Conservation (phyloP, 495 filamentous ascomycete species). For the Penicillium taxi region DNA sequence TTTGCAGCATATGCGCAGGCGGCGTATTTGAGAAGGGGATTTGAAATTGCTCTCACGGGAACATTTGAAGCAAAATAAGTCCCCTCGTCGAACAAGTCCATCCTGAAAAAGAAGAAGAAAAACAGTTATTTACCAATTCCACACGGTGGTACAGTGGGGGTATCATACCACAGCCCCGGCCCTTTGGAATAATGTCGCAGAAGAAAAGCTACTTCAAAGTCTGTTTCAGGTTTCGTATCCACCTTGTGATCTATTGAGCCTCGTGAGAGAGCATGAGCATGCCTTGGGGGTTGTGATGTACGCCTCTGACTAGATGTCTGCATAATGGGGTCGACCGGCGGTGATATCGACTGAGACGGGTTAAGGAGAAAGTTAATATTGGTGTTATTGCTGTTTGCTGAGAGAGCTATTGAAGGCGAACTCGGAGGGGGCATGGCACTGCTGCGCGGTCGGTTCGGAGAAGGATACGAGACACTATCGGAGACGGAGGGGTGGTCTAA, state of each 20-base stretch:
- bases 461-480: conserved; percentile 26
- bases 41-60: conserved; percentile 47
- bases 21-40: conserved; percentile 51
- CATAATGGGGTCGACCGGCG: conserved; percentile 38
- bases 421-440: conserved; percentile 28
- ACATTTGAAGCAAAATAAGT: conserved; percentile 54
- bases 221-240: conserved; percentile 34
- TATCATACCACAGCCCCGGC: conserved; percentile 47
- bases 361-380: conserved; percentile 54
- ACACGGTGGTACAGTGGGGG: not conserved
- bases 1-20: conserved; percentile 57
- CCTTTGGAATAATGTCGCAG: conserved; percentile 55
- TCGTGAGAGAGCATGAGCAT: conserved; percentile 15
- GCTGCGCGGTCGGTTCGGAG: conserved; percentile 24
- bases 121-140: conserved; percentile 12
- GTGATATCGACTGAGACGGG: conserved; percentile 42
- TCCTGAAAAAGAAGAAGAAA: conserved; percentile 46
- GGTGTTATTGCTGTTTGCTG: conserved; percentile 29
- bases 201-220: conserved; percentile 52
- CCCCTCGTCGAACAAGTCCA: conserved; percentile 56
- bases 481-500: conserved; percentile 26
- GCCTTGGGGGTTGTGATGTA: conserved; percentile 23
- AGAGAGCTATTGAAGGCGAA: conserved; percentile 33
- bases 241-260: conserved; percentile 11
- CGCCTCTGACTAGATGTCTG: conserved; percentile 26